Conservation (phyloP, 345 rosid genomes). For the Moricandia arvensis region DNA sequence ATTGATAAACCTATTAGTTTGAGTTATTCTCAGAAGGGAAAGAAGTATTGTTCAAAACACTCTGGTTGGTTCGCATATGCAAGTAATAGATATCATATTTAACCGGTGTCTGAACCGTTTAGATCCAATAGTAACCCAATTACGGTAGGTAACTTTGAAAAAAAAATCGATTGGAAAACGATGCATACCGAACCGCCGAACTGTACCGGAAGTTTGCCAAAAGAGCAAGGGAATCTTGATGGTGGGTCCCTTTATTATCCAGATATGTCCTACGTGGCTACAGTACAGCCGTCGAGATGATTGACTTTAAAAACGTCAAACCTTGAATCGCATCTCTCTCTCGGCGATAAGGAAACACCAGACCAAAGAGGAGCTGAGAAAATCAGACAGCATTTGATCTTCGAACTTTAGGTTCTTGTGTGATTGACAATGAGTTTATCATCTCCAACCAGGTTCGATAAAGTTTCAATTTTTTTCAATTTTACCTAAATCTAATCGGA, state of each 20-base stretch:
- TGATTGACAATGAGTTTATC: slow-evolving; percentile 33
- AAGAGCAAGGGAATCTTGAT: slow-evolving; percentile 3
- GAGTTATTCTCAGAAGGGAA: background rate
- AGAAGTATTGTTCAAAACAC: background rate
- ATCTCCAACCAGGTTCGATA: slow-evolving; percentile 36
- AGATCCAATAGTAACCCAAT: background rate
- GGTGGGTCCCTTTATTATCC: slow-evolving; percentile 34
- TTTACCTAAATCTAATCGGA: background rate
- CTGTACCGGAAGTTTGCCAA: background rate
- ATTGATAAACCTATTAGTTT: background rate
- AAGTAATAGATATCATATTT: background rate
- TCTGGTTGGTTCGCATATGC: background rate
- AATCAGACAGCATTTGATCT: slow-evolving; percentile 18
- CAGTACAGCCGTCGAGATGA: slow-evolving; percentile 15
- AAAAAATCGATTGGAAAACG: background rate
- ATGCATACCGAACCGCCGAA: background rate
- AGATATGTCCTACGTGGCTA: slow-evolving; percentile 24
- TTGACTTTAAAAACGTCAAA: slow-evolving; percentile 25
- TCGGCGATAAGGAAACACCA: slow-evolving; percentile 37
- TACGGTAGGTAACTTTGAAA: background rate
- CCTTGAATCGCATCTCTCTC: slow-evolving; percentile 17
- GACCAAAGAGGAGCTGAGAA: slow-evolving; percentile 23
- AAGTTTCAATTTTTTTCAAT: background rate
- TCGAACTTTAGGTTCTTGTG: background rate
- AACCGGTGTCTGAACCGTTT: background rate